phyloP scores from a whole-genome alignment of 495 filamentous ascomycete species.

The Penicillium crystallinum region DNA sequence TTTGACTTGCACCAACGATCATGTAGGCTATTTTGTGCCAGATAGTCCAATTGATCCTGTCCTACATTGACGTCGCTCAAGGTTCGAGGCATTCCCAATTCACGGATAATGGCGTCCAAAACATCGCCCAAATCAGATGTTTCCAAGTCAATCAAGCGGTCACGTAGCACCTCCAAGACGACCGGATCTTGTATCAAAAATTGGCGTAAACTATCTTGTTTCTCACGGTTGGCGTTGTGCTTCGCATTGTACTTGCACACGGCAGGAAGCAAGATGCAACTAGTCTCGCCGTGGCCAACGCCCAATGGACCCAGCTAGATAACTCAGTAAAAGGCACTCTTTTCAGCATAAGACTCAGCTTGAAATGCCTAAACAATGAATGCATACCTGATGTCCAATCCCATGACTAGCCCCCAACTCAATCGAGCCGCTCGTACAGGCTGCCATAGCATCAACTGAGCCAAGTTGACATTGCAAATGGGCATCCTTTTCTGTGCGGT shows the following conservation, averaged over 20 bases:
- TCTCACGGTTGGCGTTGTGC: conserved; percentile 39
- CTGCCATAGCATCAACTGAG: conserved; percentile 51
- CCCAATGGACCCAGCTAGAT: conserved; percentile 54
- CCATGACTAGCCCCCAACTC: conserved; percentile 57
- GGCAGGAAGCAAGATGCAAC: conserved; percentile 56
- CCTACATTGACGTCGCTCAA: conserved; percentile 52
- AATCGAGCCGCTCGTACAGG: conserved; percentile 38
- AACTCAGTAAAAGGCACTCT: not conserved
- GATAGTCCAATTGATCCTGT: conserved; percentile 43
- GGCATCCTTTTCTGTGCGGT: conserved; percentile 41
- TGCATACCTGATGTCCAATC: conserved; percentile 56
- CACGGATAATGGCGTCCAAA: conserved; percentile 49
- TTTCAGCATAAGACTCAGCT: too few species aligned
- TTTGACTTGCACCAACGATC: conserved; percentile 49
- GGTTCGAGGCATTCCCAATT: conserved; percentile 52
- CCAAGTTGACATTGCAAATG: conserved; percentile 51
- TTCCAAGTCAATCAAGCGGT: conserved; percentile 29
- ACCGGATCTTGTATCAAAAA: conserved; percentile 44
- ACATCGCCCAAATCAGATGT: conserved; percentile 48
- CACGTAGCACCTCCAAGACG: conserved; percentile 39
- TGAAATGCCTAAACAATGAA: too few species aligned
- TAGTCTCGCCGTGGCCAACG: conserved; percentile 62
- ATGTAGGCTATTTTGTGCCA: conserved; percentile 49
- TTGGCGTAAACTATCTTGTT: conserved; percentile 43
- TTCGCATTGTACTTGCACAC: conserved; percentile 57